Base-by-base conservation (phyloP, 2,329 filamentous ascomycete genomes). In the Xylaria multiplex region DNA sequence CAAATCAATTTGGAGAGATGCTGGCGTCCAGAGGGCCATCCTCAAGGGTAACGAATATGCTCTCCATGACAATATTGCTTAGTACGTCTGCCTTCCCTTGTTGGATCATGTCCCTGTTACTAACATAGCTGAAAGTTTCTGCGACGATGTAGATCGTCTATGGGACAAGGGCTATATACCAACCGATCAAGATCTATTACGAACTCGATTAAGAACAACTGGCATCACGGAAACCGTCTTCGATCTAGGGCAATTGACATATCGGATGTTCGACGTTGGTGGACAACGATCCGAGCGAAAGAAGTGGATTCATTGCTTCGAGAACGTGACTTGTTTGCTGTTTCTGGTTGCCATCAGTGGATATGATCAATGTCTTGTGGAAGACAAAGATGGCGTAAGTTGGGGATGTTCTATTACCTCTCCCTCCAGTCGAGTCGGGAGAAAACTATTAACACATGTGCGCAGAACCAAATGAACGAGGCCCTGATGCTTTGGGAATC, bases 291-390 rank as follows among this genome's bases (percentile, higher is more conserved):
- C 93, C 32, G 93, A 97, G 80, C 91, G 93, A 69, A 97, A 97
- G 86, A 97, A 97, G 84, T 97, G 93, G 93, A 97, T 97, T 69
- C 93, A 97, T 79, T 96, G 93, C 77, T 97, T 97, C 77, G 93
- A 97, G 78, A 96, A 96, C 70, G 93, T 97, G 69, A 93, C 96
- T 76, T 94, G 93, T 72, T 85, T 98, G 60, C 84, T 98, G 46
- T 98, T 98, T 81, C 86, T 98, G 71, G 95, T 97, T 59, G 94
- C 95, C 54, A 94, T 98, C 73, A 97, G 93, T 70, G 95, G 95
- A 66, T 98, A 97, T 79, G 95, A 98, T 77, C 96, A 98, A 79
- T 97, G 94, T 75, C 83, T 98, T 55, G 93, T 97, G 3, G 95
- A 98, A 81, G 95, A 98, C 78, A 94, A 97, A 80, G 96, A 97